These are phyloP conservation scores for Dichomitus squalens DNA, from an alignment of 1,284 basidiomycete genomes.

Conservation along the genomic window DNA sequence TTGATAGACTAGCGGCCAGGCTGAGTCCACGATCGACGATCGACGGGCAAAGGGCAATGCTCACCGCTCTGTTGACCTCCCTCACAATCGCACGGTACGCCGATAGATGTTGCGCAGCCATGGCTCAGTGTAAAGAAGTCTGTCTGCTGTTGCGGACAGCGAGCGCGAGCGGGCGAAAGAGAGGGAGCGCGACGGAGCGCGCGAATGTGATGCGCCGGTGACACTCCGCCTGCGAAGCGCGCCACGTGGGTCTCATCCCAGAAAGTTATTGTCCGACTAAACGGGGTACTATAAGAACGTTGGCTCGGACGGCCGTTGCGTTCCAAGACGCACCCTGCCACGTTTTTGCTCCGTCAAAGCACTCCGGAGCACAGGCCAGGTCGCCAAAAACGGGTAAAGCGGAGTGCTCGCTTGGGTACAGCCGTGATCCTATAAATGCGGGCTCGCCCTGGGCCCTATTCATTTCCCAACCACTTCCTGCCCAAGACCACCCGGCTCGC, in stretches of 20 bases:
- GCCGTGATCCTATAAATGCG: slow-evolving; percentile 3
- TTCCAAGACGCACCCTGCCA: background rate
- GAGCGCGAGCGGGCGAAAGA: background rate
- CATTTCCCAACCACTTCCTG: background rate
- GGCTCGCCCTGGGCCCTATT: background rate
- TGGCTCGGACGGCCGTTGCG: background rate
- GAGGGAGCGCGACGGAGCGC: background rate
- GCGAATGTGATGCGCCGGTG: background rate
- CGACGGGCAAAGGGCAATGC: slow-evolving; percentile 10
- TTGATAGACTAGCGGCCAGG: slow-evolving; percentile 42
- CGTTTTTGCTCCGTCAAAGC: background rate
- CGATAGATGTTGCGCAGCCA: slow-evolving; percentile 20
- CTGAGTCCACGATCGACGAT: background rate
- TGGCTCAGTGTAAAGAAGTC: background rate
- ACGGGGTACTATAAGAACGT: background rate
- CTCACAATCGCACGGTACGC: slow-evolving; percentile 48
- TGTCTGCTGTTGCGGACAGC: background rate
- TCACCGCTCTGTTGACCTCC: slow-evolving; percentile 46
- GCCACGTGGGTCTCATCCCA: background rate
- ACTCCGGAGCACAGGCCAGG: background rate
- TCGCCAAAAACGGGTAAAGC: slow-evolving; percentile 11
- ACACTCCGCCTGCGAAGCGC: background rate
- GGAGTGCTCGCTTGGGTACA: slow-evolving; percentile 8
- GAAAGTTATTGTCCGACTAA: slow-evolving; percentile 10
- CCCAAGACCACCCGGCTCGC: slow-evolving; percentile 8